Evolutionary conservation across 2,329 filamentous ascomycete genomes (phyloP).

Genomic region (Aureobasidium sp.): DNA sequence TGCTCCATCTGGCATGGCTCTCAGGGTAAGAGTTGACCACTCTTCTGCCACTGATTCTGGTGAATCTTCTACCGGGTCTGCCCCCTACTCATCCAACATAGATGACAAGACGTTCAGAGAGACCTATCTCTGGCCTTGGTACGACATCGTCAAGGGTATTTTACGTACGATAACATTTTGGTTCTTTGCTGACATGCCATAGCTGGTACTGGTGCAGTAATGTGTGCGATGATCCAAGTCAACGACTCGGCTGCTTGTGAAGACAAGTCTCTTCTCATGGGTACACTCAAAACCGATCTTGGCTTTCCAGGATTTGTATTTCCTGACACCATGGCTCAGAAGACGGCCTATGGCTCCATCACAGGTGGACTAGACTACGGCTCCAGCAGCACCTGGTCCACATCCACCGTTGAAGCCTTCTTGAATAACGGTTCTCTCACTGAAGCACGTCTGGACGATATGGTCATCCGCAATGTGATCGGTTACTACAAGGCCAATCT

Average conservation of each 20-base stretch:
- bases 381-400: constrained; percentile 1
- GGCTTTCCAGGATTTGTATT: constrained; percentile 74
- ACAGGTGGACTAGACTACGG: constrained; percentile 55
- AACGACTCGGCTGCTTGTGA: constrained; percentile 16
- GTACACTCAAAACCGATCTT: constrained; percentile 66
- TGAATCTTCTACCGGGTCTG: neutral
- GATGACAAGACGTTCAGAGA: constrained; percentile 25
- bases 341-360: neutral
- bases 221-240: constrained; percentile 15
- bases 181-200: neutral
- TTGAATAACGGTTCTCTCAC: constrained; percentile 21
- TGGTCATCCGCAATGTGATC: constrained; percentile 36
- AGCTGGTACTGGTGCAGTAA: constrained; percentile 17
- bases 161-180: neutral
- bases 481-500: constrained; percentile 41
- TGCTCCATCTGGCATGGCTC: neutral
- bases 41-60: neutral
- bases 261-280: constrained; percentile 32
- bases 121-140: constrained; percentile 23
- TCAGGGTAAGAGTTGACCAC: neutral
- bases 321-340: constrained; percentile 28
- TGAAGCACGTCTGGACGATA: constrained; percentile 32
- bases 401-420: constrained; percentile 17
- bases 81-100: constrained; percentile 9
- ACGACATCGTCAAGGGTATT: constrained; percentile 21